These are phyloP conservation scores for Boletus speciosus DNA, from an alignment of 768 basidiomycete species.

Conservation along the genomic window DNA sequence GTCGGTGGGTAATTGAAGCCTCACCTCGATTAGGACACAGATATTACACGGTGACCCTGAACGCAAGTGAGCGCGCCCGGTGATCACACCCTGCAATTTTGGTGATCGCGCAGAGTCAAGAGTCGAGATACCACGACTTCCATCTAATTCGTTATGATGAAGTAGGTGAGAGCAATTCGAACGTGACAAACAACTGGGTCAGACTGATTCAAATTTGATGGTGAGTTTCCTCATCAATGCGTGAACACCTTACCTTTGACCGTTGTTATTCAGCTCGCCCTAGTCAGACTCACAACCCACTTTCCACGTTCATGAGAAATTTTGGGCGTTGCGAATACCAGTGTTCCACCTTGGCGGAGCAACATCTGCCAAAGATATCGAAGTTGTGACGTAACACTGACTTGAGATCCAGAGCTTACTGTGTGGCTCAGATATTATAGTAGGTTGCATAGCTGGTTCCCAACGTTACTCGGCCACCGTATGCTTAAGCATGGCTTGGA, in stretches of 20 bases:
- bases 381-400: not conserved
- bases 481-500: no score
- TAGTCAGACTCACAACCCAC: not conserved
- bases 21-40: not conserved
- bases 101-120: not conserved
- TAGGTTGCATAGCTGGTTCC: no score
- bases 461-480: no score
- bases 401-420: not conserved
- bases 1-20: not conserved
- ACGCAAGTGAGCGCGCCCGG: not conserved
- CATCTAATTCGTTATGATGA: not conserved
- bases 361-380: not conserved
- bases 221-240: no score
- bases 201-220: not conserved
- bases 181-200: not conserved
- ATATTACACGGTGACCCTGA: conserved; percentile 1
- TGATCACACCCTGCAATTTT: not conserved
- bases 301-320: not conserved
- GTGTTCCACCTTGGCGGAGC: not conserved
- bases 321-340: not conserved
- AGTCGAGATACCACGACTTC: not conserved
- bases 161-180: no score
- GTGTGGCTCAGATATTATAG: no score
- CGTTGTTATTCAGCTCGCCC: not conserved
- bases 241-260: not conserved